A percentile compares a stretch with the other conserved stretches of the same genome.
phyloP scores from a whole-genome alignment of 495 filamentous ascomycete species.

The Ramalina intermedia region DNA sequence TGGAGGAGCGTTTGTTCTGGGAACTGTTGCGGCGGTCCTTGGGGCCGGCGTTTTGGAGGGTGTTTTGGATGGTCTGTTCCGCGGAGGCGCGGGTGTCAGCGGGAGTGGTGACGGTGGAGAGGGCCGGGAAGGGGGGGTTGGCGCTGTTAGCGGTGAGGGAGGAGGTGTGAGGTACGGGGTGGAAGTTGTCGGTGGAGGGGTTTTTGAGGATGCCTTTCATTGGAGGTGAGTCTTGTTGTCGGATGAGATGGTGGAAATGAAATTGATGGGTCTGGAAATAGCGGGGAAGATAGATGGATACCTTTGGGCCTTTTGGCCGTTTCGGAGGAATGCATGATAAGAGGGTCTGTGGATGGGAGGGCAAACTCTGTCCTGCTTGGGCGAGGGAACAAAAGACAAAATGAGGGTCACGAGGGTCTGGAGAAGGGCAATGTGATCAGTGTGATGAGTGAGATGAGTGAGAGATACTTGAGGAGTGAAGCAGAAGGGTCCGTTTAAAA shows the following conservation, averaged over 20 bases:
- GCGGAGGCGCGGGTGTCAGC: conserved; percentile 43
- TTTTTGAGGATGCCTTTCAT: conserved; percentile 86
- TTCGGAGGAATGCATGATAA: conserved; percentile 1
- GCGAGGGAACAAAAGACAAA: no score
- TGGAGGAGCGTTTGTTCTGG: conserved; percentile 37
- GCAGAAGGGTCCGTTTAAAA: neutral
- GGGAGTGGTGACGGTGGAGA: conserved; percentile 15
- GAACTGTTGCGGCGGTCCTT: conserved; percentile 59
- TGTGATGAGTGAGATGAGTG: neutral
- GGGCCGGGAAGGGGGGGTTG: conserved; percentile 15
- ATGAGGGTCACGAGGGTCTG: no score
- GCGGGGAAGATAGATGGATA: conserved; percentile 19
- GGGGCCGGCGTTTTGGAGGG: conserved; percentile 81
- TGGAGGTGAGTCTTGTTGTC: no score
- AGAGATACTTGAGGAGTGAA: neutral
- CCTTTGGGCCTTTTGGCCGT: conserved; percentile 60
- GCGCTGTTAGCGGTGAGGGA: conserved; percentile 27
- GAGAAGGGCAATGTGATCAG: neutral
- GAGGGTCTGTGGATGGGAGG: no score
- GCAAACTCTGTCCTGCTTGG: no score
- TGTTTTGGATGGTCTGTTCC: conserved; percentile 85
- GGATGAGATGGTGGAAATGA: neutral
- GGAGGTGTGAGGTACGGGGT: conserved; percentile 27
- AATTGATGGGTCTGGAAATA: neutral
- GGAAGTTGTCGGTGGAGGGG: conserved; percentile 45